Evolutionary conservation across 2,329 filamentous ascomycete genomes (phyloP), one percentile per base, ranked within the genome.

Genomic region (Emmonsiellopsis sp.): DNA sequence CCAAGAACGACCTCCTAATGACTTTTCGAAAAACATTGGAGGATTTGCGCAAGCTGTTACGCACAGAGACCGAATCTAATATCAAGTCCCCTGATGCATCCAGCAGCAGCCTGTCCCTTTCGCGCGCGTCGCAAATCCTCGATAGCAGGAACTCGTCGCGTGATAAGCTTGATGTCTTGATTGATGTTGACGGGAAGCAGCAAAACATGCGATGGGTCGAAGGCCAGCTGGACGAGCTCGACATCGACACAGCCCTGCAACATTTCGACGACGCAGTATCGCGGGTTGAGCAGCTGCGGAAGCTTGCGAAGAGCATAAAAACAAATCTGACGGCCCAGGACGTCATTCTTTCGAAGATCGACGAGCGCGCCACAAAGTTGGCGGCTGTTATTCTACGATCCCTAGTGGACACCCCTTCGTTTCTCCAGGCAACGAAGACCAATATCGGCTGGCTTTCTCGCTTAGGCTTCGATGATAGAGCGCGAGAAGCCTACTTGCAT

Each of bases 161-260:
- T 65, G 88, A 94, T 67, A 74, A 75, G 40, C 73, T 74, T 14
- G 81, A 77, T 56, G 86, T 95, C 73, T 81, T 95, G 53, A 91
- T 98, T 60, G 93, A 98, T 62, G 88, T 95, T 11, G 93, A 97
- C 63, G 93, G 93, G 48, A 95, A 95, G 63, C 91, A 96, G 68
- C 89, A 97, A 66, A 96, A 93, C 66, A 79, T 98, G 46, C 87
- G 92, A 51, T 96, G 89, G 89, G 89, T 98, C 0, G 93, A 98
- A 68, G 83, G 84, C 51, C 89, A 97, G 71, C 87, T 98, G 68
- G 93, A 98, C 65, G 89, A 95, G 64, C 81, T 98, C 5, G 93
- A 98, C 64, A 97, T 97, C 62, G 86, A 95, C 62, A 91, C 98
- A 63, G 92, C 93, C 0, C 78, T 96, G 49, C 92, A 97, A 66